These are phyloP conservation scores for Corynascus novoguineensis DNA, from an alignment of 495 filamentous ascomycete genomes.

Conservation along the genomic window DNA sequence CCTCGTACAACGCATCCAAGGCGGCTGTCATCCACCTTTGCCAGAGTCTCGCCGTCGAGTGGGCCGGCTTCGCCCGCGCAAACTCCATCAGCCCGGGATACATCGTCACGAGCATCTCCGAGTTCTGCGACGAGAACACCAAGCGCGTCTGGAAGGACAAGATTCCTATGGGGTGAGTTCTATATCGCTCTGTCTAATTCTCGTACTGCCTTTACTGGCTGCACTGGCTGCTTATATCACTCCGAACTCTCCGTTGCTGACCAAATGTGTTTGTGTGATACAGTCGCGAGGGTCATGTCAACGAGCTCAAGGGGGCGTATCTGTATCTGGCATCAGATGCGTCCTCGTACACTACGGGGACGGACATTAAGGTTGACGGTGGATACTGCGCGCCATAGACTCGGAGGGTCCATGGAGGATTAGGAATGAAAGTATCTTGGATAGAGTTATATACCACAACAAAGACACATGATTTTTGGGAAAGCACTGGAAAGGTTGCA, in stretches of 20 bases:
- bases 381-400: slow-evolving; percentile 44
- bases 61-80: slow-evolving; percentile 76
- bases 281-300: slow-evolving; percentile 62
- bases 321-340: slow-evolving; percentile 85
- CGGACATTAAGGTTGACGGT: slow-evolving; percentile 73
- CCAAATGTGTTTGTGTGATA: neutral
- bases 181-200: neutral
- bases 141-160: slow-evolving; percentile 74
- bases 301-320: slow-evolving; percentile 83
- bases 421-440: neutral
- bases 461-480: too few relatives aligned
- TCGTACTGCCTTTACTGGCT: neutral
- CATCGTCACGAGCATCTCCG: slow-evolving; percentile 76
- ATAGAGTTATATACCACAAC: too few relatives aligned
- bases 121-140: slow-evolving; percentile 62
- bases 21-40: slow-evolving; percentile 80
- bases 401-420: neutral
- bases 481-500: too few relatives aligned
- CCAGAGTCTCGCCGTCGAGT: slow-evolving; percentile 78
- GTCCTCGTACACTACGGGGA: slow-evolving; percentile 76
- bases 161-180: slow-evolving; percentile 71
- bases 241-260: neutral
- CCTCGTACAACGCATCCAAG: slow-evolving; percentile 85
- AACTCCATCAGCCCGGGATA: slow-evolving; percentile 85
- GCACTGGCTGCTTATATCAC: neutral